Base-by-base conservation (phyloP, 805 yeast genomes). In the Candida piceae region DNA sequence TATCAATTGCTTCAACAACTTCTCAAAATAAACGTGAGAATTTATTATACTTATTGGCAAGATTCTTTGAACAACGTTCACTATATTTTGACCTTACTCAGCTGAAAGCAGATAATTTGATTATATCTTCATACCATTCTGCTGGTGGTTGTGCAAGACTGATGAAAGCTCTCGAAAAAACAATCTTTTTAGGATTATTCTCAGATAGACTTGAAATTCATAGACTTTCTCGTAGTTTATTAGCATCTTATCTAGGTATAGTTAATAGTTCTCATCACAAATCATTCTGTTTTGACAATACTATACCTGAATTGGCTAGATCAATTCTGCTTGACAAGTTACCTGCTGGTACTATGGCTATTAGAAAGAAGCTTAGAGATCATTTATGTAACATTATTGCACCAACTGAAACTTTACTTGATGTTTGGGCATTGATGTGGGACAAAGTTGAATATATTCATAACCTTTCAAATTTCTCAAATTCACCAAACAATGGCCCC, bases 341-440 rank as follows among this genome's bases (percentile, higher is more conserved):
- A 2, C 73, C 81, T 28, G 77, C 84, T 1, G 89, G 93, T 20
- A 69, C 79, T 16, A 78, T 81, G 20, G 88, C 94, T 0, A 67
- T 83, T 24, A 88, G 84, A 50, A 82, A 83, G 52, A 72, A 77
- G 40, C 59, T 83, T 35, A 68, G 84, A 52, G 71, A 62, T 29
- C 63, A 58, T 34, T 48, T 67, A 7, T 45, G 57, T 25, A 35
- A 42, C 18, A 24, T 59, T 16, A 46, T 36, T 15, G 58, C 42
- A 40, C 76, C 63, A 41, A 67, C 62, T 34, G 61, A 42, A 8
- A 66, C 73, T 3, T 52, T 72, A 21, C 41, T 67, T 3, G 58
- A 55, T 12, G 63, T 64, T 5, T 72, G 74, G 75, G 46, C 52
- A 3, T 42, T 63, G 25, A 70, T 79, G 40, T 78, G 70, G 49